phyloP scores from a whole-genome alignment of 257 asterid genomes.

The Capsicum pubescens region DNA sequence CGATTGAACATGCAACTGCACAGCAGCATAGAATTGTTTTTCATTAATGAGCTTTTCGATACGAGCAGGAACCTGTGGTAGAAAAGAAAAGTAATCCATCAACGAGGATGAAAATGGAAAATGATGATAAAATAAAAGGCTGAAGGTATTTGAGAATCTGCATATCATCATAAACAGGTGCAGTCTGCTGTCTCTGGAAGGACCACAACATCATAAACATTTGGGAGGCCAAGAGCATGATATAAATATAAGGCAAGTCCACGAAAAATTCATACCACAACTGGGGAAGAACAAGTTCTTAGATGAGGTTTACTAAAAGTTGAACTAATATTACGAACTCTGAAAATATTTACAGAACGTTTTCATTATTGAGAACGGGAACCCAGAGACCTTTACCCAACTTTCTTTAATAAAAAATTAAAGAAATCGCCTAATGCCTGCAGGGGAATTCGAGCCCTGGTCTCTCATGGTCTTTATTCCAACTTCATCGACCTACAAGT shows the following conservation, averaged over 20 bases:
- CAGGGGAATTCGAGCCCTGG: background rate
- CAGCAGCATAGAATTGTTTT: conserved; percentile 97
- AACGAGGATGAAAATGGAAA: conserved; percentile 6
- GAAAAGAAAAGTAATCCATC: conserved; percentile 38
- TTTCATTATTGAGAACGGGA: conserved; percentile 20
- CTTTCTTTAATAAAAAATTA: background rate
- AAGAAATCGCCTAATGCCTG: background rate
- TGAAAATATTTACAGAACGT: background rate
- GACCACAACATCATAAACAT: conserved; percentile 5
- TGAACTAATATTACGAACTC: background rate
- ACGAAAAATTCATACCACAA: background rate
- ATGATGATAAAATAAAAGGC: background rate
- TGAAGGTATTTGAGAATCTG: conserved; percentile 11
- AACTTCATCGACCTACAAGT: conserved; percentile 5
- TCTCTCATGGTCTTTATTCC: background rate
- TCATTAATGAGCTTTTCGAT: conserved; percentile 92
- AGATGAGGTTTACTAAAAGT: background rate
- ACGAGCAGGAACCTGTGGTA: conserved; percentile 84
- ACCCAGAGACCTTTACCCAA: background rate
- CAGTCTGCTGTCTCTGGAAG: conserved; percentile 5
- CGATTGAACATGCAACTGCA: conserved; percentile 90
- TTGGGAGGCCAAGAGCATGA: background rate
- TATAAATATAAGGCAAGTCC: conserved; percentile 8
- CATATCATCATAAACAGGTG: conserved; percentile 2
- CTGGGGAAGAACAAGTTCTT: conserved; percentile 17